Base-by-base conservation (phyloP, 805 yeast genomes). In the Wickerhamiella australiensis region DNA sequence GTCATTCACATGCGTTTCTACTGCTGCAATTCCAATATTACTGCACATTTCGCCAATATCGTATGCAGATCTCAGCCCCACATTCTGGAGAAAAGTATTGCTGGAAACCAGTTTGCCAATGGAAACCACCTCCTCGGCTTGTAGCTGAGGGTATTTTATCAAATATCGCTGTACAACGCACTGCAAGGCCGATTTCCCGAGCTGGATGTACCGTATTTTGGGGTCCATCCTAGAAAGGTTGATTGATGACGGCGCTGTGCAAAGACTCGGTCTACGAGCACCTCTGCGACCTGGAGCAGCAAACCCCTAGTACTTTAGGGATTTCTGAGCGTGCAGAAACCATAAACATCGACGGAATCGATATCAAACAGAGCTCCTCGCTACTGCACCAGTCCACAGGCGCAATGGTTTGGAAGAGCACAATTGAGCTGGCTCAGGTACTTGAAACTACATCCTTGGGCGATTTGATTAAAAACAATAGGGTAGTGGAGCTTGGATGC, bases 361-460 rank as follows among this genome's bases (percentile, higher is more conserved):
- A 47, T 21, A 50, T 57, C 27, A 23, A 48, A 33, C 60, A 57
- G 46, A 50, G 55, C 7, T 8, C 46, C 1, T 46, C 55, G 7
- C 46, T 57, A 27, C 51, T 57, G 5, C 48, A 50, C 25, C 49
- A 54, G 23, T 49, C 57, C 12, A 58, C 61, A 1, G 61, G 61
- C 11, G 60, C 55, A 0, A 50, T 57, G 40, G 59, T 57, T 9
- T 58, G 61, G 61, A 36, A 47, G 15, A 21, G 53, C 13, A 54
- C 58, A 12, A 56, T 53, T 13, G 23, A 23, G 23, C 52, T 57
- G 17, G 53, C 54, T 1, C 29, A 42, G 5, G 56, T 53, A 54
- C 22, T 53, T 11, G 25, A n/a, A 8, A 21, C 18, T 2, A 40
- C 50, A 2, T 6, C 25, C 4, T 15, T 33, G 6, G 23, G 27